phyloP scores from a whole-genome alignment of 2,329 filamentous ascomycete genomes.

The Mycosphaerella arachidis region DNA sequence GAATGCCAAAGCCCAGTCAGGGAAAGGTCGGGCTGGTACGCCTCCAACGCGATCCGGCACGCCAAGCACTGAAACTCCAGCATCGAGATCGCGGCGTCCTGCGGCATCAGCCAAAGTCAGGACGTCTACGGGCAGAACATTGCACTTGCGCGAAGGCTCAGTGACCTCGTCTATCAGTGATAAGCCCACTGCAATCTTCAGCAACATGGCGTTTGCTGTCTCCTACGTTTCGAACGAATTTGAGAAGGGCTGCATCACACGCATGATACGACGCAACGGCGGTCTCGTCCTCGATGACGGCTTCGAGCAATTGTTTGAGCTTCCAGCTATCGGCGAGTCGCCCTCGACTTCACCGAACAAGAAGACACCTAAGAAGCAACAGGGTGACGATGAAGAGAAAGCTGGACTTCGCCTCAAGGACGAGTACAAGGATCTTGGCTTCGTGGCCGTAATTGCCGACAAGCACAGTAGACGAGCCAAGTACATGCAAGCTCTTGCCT shows the following conservation, averaged over 20 bases:
- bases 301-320: slow-evolving; percentile 75
- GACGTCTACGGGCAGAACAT: slow-evolving; percentile 6
- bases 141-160: slow-evolving; percentile 27
- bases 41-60: slow-evolving; percentile 24
- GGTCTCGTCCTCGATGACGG: slow-evolving; percentile 68
- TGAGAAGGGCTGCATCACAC: slow-evolving; percentile 55
- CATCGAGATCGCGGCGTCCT: slow-evolving; percentile 45
- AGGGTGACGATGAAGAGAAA: not conserved
- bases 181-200: slow-evolving; percentile 51
- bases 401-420: slow-evolving; percentile 44
- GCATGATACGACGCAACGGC: slow-evolving; percentile 64
- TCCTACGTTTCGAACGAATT: slow-evolving; percentile 61
- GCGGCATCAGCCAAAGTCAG: slow-evolving; percentile 14
- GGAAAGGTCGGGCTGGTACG: slow-evolving; percentile 2
- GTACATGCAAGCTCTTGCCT: slow-evolving; percentile 88
- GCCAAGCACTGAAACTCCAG: slow-evolving; percentile 45
- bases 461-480: slow-evolving; percentile 81
- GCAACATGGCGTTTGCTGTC: slow-evolving; percentile 81
- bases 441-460: slow-evolving; percentile 82
- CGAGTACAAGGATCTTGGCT: slow-evolving; percentile 57
- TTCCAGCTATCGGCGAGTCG: slow-evolving; percentile 32
- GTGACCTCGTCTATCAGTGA: slow-evolving; percentile 15
- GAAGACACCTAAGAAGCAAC: slow-evolving; percentile 16
- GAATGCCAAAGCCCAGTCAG: not conserved
- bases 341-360: slow-evolving; percentile 15